Evolutionary conservation across 2,329 filamentous ascomycete species (phyloP), one percentile per base, ranked within the genome.

Genomic region (Alternaria postmessia): DNA sequence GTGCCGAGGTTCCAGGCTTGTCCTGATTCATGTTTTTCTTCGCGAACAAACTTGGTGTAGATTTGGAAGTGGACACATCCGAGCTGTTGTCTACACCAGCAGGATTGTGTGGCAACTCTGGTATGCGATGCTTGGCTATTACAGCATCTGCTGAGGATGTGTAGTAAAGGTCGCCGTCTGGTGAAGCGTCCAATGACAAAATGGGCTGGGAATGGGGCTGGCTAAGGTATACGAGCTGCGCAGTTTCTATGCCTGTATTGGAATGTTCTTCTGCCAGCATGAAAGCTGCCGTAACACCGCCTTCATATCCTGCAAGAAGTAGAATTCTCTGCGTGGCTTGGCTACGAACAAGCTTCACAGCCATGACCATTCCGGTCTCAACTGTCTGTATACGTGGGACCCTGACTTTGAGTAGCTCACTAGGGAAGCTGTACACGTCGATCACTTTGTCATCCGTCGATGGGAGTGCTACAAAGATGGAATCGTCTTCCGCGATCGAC

Each of bases 121-220:
- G 85, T 26, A 96, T 82, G 0, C 89, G 87, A 74, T 97, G 93
- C 71, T 91, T 92, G 24, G 88, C 89, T 52, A 98, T 82, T 20
- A 91, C 78, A 2, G 92, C 88, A 79, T 98, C 94, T 5, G 94
- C 94, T 8, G 90, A 88, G 0, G 92, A 95, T 0, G 93, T 94
- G 65, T 94, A 82, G 72, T 93, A 96, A 64, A 88, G 12, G 82
- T 82, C 79, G 79, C 61, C 62, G 36, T 72, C 68, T 3, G 76
- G 73, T 4, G 75, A 73, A 14, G 76, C 61, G 57, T 78, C 79
- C 16, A 84, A 66, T 0, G 94, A 96, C 2, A 98, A 82, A 12
- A 97, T 82, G 1, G 94, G 94, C 68, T 97, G 93, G 1, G 85
- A 85, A 75, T 96, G 94, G 8, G 88, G 81, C 67, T 89, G 87